Conservation (phyloP, 345 rosid genomes). For the Lumnitzera littorea region DNA sequence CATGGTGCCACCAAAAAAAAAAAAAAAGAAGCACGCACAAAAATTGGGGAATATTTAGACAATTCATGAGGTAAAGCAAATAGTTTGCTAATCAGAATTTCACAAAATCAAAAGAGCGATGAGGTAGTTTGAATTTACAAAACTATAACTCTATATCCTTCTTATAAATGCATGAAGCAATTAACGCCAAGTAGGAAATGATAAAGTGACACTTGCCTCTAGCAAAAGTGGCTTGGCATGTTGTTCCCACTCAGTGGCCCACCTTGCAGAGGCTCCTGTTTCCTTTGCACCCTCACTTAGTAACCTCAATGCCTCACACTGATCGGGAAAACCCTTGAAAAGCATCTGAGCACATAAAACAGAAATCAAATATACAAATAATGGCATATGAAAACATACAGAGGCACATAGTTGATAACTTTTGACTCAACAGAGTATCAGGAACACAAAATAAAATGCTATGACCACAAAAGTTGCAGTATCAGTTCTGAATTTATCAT, state of each 20-base stretch:
- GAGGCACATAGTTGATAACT: not conserved
- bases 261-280: slow-evolving; percentile 61
- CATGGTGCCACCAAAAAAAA: not conserved
- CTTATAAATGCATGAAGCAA: not conserved
- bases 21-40: not conserved
- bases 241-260: slow-evolving; percentile 90
- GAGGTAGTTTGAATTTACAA: no score
- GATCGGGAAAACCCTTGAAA: slow-evolving; percentile 75
- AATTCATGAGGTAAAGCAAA: no score
- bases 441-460: no score
- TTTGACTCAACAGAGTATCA: not conserved
- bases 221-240: slow-evolving; percentile 69
- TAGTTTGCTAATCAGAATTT: no score
- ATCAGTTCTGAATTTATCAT: not conserved
- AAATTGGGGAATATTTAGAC: no score
- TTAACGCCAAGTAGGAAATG: not conserved
- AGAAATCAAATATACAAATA: not conserved
- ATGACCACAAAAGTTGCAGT: no score
- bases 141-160: not conserved
- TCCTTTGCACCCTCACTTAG: slow-evolving; percentile 64
- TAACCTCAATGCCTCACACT: slow-evolving; percentile 45
- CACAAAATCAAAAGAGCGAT: no score
- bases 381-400: not conserved
- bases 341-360: slow-evolving; percentile 40
- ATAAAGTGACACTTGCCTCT: slow-evolving; percentile 26